These are phyloP conservation scores for Cydonia oblonga DNA, from an alignment of 331 rosid species.

Conservation along the genomic window DNA sequence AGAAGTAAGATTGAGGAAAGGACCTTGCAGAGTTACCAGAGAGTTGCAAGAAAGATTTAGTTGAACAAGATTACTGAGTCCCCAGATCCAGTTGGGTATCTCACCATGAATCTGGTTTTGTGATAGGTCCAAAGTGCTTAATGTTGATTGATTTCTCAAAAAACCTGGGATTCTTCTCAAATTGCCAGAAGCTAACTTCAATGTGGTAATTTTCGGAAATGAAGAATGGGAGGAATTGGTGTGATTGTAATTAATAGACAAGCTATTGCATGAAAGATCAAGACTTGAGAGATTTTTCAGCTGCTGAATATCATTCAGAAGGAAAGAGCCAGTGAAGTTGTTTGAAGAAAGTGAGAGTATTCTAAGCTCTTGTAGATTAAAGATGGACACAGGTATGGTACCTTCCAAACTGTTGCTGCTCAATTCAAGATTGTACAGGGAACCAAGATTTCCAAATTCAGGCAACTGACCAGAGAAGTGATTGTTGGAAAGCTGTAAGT, in stretches of 20 bases:
- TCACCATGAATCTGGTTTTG: conserved; percentile 22
- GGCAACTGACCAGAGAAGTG: conserved; percentile 24
- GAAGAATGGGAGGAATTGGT: background rate
- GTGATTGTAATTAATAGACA: background rate
- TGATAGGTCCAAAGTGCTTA: conserved; percentile 34
- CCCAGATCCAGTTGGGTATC: conserved; percentile 54
- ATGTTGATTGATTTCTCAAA: conserved; percentile 25
- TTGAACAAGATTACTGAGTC: rapidly evolving
- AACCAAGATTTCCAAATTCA: background rate
- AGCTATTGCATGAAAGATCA: conserved; percentile 42
- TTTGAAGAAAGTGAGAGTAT: conserved; percentile 36
- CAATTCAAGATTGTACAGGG: conserved; percentile 30
- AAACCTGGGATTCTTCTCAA: conserved; percentile 28
- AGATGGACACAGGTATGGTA: conserved; percentile 19
- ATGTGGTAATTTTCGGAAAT: conserved; percentile 5
- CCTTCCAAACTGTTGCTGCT: conserved; percentile 36
- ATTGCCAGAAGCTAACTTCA: conserved; percentile 31
- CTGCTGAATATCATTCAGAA: no score
- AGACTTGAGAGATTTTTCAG: conserved; percentile 25
- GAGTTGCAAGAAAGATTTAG: conserved; percentile 19
- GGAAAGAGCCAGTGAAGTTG: conserved; percentile 21
- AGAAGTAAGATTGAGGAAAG: conserved; percentile 1
- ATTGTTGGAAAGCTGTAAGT: conserved; percentile 20
- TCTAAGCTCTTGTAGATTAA: conserved; percentile 14
- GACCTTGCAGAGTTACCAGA: conserved; percentile 16